Conservation (phyloP, 805 yeast genomes). For the Isabelozyma heimii region DNA sequence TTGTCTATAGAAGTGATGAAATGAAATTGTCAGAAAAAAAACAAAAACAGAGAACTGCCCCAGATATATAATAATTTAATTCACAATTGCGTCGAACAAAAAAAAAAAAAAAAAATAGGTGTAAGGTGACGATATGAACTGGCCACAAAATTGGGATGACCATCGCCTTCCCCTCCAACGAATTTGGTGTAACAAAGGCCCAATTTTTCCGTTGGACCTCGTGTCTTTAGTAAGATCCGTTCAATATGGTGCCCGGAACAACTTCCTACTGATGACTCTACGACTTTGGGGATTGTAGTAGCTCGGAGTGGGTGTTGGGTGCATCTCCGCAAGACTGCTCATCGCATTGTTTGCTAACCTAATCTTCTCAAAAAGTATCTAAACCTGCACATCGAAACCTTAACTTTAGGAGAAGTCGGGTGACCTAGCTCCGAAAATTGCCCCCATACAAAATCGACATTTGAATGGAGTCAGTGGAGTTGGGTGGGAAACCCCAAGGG, state of each 20-base stretch:
- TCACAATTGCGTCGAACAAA: not conserved
- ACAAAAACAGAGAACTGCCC: not conserved
- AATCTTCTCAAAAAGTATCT: not conserved
- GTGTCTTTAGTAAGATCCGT: not conserved
- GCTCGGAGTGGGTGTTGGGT: too few relatives aligned
- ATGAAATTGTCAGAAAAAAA: not conserved
- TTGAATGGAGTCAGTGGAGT: not conserved
- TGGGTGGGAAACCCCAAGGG: not conserved
- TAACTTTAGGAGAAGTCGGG: not conserved
- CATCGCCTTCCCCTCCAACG: too few relatives aligned
- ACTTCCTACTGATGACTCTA: not conserved
- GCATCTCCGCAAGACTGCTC: not conserved
- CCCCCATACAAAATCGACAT: not conserved
- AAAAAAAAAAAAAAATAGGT: not conserved
- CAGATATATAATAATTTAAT: not conserved
- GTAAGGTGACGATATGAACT: not conserved
- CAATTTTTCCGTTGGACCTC: not conserved
- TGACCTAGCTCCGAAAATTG: not conserved
- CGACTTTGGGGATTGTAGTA: not conserved
- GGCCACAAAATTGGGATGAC: not conserved
- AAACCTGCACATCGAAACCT: not conserved
- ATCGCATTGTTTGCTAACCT: not conserved
- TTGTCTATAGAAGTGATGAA: not conserved
- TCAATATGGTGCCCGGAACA: not conserved
- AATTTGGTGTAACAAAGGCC: not conserved